Base-by-base conservation (phyloP, 495 filamentous ascomycete genomes). In the Aspergillus cavernicola region DNA sequence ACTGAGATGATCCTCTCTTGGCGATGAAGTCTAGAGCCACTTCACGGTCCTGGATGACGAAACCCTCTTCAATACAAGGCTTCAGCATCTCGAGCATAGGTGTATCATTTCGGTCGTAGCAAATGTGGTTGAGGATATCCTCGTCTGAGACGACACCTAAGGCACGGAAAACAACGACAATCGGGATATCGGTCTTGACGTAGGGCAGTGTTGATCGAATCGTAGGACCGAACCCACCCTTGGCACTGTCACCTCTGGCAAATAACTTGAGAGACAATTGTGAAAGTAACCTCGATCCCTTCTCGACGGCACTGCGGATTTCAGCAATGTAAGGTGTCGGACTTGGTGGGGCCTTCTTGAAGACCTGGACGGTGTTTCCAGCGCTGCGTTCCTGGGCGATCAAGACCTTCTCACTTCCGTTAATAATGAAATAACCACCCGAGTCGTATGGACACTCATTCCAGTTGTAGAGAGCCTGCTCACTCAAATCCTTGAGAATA, bases 381-480 rank as follows among this genome's bases (percentile, higher is more conserved):
- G 95, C 95, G 59, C 89, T 95, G 22, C 93, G 85, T 68, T 99
- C 93, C 68, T 99, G 93, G 1, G 95, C 95, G 55, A 99, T 97
- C 54, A 99, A 69, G 18, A 99, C 93, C 79, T 99, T 99, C 67
- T 99, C 93, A 66, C 89, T 93, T n/a, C 93, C 93, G 71, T 97
- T 99, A 73, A 99, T 97, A 55, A 99, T 86, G 68, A 99, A 99
- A 60, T 99, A 99, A 51, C 93, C 93, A 42, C 93, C 93, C 58
- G 93, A 92, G 63, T 99, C 93, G 67, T 95, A 97, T 0, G 95
- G 93, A 51, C 93, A 99, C 70, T 99, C 93, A 63, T 92, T 92
- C 69, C 89, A 84, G 10, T 84, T 75, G 62, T 92, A 96, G 1
- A 97, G 78, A 15, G 85, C 82, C 46, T 89, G 82, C 53, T 97